Evolutionary conservation across 345 rosid genomes (phyloP), one percentile per base, ranked within the genome.

Genomic region (Geranium brycei): DNA sequence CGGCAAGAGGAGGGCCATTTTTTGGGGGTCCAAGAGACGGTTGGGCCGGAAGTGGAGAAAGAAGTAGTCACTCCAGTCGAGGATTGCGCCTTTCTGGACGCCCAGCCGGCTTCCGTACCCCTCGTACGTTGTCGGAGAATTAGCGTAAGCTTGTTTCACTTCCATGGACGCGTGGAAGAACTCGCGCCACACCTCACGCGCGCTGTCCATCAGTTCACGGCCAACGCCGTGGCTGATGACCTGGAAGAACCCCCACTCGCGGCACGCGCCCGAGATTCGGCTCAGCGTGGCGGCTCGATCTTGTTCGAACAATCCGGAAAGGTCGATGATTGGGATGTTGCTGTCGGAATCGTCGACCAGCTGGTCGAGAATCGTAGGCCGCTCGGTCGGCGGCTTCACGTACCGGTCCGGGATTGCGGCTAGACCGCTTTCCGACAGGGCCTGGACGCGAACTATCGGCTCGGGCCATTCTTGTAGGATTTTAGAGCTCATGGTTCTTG

Each of bases 11-110:
- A 65, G 30, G 99, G 99, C 99, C 99, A 93, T 74, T 91, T 91
- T 91, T 65, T 79, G 77, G 55, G 41, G 62, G 62, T 93, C 89
- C 73, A 86, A 85, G 61, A 85, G 62, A 13, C 38, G 62, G 11
- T 17, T 19, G 17, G 99, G 99, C 30, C 78, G 83, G 76, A 74
- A 80, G 64, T 93, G 96, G 19, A 93, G 96, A 67, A 35, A 90
- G 18, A 85, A 91, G 67, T 93, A 93, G 51, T 93, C 99, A 65
- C 92, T 83, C 99, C 99, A 93, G 62, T 91, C 98, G 58, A 92
- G 96, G 79, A 77, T 71, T 62, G 99, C 97, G 15, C 88, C 96
- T 65, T 88, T 93, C 30, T 91, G 77, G 19, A 88, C 70, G 1
- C 99, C 97, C 58, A 93, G 59, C 19, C 97, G 79, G 72, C 98